Base-by-base conservation (phyloP, 768 basidiomycete genomes). In the Phlegmacium glaucopus region DNA sequence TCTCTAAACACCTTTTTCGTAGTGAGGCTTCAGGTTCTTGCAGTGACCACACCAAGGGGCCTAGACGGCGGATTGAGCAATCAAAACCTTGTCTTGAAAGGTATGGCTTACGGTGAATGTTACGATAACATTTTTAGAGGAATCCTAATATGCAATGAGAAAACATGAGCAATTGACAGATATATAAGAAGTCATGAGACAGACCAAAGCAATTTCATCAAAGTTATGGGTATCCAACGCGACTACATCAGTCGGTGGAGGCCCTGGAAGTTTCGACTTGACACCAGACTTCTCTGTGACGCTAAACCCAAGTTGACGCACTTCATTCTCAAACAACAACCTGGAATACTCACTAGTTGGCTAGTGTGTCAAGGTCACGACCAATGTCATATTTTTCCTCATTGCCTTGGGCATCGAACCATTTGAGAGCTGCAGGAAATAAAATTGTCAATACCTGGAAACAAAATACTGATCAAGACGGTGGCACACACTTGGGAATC, bases 41-140 rank as follows among this genome's bases (percentile, higher is more conserved):
- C 95, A 97, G 74, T 98, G 94, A 26, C 93, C 92, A 56, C 94
- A 94, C 91, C 90, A 87, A 32, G 82, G 81, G 18, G 87, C 78
- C 78, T 80, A 53, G 39, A 39, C 40, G 55, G 46, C 28, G 43
- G 29, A 40, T 39, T 41, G 26, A 44, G 48, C 39, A 50, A 36
- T n/a, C 28, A 15, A 42, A 27, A 25, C 22, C 25, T 15, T 35
- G 11, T 15, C 16, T 16, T 17, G 34, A 37, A 49, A 26, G 15
- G 22, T 7, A 18, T 22, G 35, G 62, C 80, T 42, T 62, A 78
- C 88, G 50, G 86, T 91, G 71, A 88, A 91, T 1, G 87, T 74
- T 39, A 95, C 90, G 17, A 97, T 72, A 37, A 91, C 90, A 57
- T 94, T 80, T 69, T 94, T 94, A 17, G 74, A 68, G 17, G 74